Evolutionary conservation across 257 asterid genomes (phyloP).

Genomic region (Solanum acaule): DNA sequence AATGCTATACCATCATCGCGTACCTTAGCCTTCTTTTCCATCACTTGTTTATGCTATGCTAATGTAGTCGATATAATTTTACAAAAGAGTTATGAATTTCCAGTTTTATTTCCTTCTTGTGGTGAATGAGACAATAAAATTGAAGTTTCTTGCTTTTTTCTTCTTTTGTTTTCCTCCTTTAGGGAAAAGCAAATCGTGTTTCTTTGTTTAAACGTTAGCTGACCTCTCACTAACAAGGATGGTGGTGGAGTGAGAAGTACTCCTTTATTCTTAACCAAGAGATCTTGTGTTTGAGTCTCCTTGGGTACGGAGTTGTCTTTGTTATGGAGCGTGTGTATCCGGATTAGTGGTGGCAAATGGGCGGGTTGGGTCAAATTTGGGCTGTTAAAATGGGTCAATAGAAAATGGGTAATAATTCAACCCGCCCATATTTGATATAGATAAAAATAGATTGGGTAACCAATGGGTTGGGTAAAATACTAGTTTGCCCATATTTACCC

Average conservation of each 20-base stretch:
- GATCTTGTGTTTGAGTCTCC: background rate
- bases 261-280: no score
- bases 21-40: background rate
- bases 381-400: no score
- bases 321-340: background rate
- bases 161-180: background rate
- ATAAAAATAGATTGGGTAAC: no score
- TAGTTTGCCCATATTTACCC: no score
- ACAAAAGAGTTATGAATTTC: background rate
- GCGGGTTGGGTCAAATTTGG: no score
- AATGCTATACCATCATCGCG: background rate
- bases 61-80: background rate
- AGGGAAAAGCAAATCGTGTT: background rate
- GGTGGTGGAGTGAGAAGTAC: fast-evolving
- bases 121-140: background rate
- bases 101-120: background rate
- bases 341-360: no score
- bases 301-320: background rate
- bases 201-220: background rate
- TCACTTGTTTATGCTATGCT: background rate
- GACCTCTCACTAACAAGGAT: background rate
- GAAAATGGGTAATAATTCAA: no score
- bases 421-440: no score
- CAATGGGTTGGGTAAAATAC: no score
- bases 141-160: background rate